Conservation (phyloP, 1,284 basidiomycete genomes). For the Puccinia coronata region DNA sequence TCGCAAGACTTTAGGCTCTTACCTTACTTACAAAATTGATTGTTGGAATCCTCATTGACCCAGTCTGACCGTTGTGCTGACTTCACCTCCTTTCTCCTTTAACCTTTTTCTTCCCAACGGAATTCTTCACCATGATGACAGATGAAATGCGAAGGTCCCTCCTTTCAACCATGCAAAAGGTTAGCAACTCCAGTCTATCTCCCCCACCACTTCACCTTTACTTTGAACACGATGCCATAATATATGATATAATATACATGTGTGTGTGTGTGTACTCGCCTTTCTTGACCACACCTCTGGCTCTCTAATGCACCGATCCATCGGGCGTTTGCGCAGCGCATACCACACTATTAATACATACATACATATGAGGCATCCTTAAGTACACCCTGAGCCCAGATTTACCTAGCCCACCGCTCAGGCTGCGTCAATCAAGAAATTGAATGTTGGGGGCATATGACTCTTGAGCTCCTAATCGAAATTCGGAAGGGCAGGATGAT, state of each 20-base stretch:
- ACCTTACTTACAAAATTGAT: too few species aligned
- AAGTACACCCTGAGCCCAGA: background rate
- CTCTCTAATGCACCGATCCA: background rate
- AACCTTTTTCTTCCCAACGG: background rate
- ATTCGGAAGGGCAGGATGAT: background rate
- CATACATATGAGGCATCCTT: background rate
- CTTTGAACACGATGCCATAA: background rate
- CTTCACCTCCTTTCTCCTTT: background rate
- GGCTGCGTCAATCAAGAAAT: background rate
- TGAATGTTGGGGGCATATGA: background rate
- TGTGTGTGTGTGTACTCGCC: too few species aligned
- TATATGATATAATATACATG: background rate
- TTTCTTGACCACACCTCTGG: constrained; percentile 8
- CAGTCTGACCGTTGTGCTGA: background rate
- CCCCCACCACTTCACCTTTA: background rate
- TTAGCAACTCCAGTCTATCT: constrained; percentile 20
- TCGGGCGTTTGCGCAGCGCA: constrained; percentile 26
- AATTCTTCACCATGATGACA: background rate
- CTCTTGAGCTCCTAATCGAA: background rate
- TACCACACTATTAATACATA: background rate
- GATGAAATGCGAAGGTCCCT: constrained; percentile 44
- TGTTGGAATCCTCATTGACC: background rate
- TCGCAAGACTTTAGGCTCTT: too few species aligned
- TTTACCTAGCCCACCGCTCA: background rate
- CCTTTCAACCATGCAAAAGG: constrained; percentile 31